phyloP scores from a whole-genome alignment of 202 grass and related monocot genomes.

The Setaria viridis region DNA sequence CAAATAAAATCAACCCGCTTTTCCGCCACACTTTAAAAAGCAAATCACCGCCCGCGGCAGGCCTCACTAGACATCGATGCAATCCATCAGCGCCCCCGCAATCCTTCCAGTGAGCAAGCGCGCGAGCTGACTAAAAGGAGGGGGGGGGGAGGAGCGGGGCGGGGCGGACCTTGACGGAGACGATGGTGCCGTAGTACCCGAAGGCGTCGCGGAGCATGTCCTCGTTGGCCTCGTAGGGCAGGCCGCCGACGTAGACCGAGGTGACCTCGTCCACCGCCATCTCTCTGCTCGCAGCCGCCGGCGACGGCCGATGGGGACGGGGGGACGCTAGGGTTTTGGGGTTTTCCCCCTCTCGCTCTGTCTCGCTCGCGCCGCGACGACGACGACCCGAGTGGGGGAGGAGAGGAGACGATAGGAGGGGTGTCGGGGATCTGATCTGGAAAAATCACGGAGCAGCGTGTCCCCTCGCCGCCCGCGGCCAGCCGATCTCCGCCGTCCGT shows the following conservation, averaged over 20 bases:
- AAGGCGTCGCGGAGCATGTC: conserved; percentile 69
- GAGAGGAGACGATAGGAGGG: neutral
- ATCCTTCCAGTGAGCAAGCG: neutral
- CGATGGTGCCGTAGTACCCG: conserved; percentile 73
- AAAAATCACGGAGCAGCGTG: conserved; percentile 24
- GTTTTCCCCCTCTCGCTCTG: neutral
- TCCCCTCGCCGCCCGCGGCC: neutral
- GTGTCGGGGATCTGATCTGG: conserved; percentile 47
- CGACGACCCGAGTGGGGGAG: conserved; percentile 3
- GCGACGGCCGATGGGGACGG: neutral
- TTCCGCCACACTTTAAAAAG: neutral
- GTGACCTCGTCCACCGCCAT: conserved; percentile 88
- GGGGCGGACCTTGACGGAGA: conserved; percentile 66
- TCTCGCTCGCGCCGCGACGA: conserved; percentile 14
- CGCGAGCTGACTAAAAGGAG: neutral
- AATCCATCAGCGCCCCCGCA: neutral
- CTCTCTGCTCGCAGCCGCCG: conserved; percentile 30
- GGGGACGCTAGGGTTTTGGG: conserved; percentile 54
- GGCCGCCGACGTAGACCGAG: conserved; percentile 84
- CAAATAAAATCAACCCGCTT: neutral
- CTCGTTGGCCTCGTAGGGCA: conserved; percentile 82
- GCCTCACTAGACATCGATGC: neutral
- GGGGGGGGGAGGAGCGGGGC: neutral
- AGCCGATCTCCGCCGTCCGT: conserved; percentile 23
- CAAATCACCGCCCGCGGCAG: neutral